phyloP scores from a whole-genome alignment of 257 asterid genomes.

The Euphrasia confusa region DNA sequence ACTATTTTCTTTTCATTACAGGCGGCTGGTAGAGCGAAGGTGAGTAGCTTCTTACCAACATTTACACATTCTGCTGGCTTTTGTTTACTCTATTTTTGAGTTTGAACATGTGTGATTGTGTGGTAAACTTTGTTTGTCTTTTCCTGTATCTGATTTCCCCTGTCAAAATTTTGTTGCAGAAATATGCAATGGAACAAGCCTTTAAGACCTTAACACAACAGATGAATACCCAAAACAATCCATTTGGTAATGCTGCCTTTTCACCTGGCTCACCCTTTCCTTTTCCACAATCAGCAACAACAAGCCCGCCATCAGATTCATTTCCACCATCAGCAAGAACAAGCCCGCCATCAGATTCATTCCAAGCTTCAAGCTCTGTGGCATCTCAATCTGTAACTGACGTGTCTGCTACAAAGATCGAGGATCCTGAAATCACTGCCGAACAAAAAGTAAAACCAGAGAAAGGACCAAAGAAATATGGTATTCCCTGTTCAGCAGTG shows the following conservation, averaged over 20 bases:
- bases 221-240: constrained; percentile 66
- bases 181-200: constrained; percentile 98
- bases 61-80: constrained; percentile 1
- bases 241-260: constrained; percentile 55
- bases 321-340: constrained; percentile 49
- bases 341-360: constrained; percentile 38
- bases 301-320: constrained; percentile 32
- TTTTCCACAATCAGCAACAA: constrained; percentile 51
- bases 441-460: constrained; percentile 29
- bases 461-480: constrained; percentile 37
- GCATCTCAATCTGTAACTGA: constrained; percentile 64
- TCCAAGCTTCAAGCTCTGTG: constrained; percentile 36
- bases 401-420: constrained; percentile 57
- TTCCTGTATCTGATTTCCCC: constrained; percentile 18
- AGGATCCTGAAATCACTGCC: constrained; percentile 32
- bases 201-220: constrained; percentile 80
- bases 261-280: constrained; percentile 69
- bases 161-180: constrained; percentile 39
- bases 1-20: constrained; percentile 37
- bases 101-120: too few relatives aligned
- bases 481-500: constrained; percentile 22
- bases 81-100: background rate
- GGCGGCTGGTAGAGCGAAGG: constrained; percentile 79
- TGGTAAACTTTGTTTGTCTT: constrained; percentile 11
- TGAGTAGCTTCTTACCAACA: constrained; percentile 31